A percentile compares a stretch with the other conserved stretches of the same genome.
phyloP scores from a whole-genome alignment of 192 early-diverging fungal species.

The Irineochytrium annulatum region DNA sequence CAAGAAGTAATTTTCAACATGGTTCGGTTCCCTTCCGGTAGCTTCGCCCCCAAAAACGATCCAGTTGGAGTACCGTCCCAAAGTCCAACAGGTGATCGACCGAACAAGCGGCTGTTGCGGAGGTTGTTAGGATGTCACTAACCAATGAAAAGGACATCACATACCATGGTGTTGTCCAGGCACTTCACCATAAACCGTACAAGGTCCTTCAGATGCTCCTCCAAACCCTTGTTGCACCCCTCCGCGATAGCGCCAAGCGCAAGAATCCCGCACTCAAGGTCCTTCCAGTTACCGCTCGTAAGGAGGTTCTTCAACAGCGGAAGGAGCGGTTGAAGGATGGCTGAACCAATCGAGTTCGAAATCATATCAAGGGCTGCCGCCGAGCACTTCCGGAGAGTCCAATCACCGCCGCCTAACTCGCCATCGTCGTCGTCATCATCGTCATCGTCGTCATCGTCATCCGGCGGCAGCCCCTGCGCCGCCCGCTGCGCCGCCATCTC shows the following conservation, averaged over 20 bases:
- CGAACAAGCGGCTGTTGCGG: constrained; percentile 80
- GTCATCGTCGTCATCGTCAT: constrained; percentile 62
- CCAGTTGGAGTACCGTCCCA: constrained; percentile 90
- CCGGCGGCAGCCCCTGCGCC: constrained; percentile 31
- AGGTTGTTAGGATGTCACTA: neutral
- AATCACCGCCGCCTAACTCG: constrained; percentile 87
- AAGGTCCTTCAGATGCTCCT: constrained; percentile 80
- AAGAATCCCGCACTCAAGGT: constrained; percentile 91
- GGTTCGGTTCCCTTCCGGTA: constrained; percentile 41
- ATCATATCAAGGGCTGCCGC: constrained; percentile 95
- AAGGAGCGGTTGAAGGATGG: constrained; percentile 77
- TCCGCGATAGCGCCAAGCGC: constrained; percentile 98
- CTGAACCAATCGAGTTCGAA: constrained; percentile 82
- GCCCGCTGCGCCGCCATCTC: constrained; percentile 37
- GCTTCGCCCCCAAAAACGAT: constrained; percentile 31
- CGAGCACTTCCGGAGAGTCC: constrained; percentile 98
- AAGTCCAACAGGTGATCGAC: constrained; percentile 98
- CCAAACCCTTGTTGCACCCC: constrained; percentile 87
- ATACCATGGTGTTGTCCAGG: constrained; percentile 64
- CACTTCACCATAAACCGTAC: constrained; percentile 80
- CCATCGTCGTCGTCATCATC: constrained; percentile 82
- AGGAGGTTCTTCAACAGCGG: constrained; percentile 82
- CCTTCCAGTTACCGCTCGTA: constrained; percentile 80
- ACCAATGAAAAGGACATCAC: neutral
- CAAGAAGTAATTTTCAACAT: constrained; percentile 70